Evolutionary conservation across 2,329 filamentous ascomycete species (phyloP), one percentile per base, ranked within the genome.

Genomic region (Aspergillaceae sp.): DNA sequence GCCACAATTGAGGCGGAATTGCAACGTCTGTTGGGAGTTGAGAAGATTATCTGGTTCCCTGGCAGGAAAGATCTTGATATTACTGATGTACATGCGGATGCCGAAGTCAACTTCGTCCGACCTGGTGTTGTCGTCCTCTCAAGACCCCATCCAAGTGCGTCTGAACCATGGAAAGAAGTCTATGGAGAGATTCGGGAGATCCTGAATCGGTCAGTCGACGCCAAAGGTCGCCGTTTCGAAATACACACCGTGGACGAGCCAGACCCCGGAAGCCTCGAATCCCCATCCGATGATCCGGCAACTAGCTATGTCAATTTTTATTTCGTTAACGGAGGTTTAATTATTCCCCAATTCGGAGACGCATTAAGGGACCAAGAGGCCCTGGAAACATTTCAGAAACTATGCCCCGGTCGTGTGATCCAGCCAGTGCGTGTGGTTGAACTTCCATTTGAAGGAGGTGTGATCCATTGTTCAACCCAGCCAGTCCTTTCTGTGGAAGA

Each of bases 391-490:
- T 44, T 59, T 7, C 51, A 57, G 40, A 35, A 11, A 2, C 42
- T 63, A 27, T 46, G 53, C 26, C 57, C 58, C 3, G 51, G 56
- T 5, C 49, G 59, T 5, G 50, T 52, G 30, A 45, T 61, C 6
- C 48, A 52, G 11, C 58, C 58, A 35, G 58, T 64, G 9, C 51
- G 45, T 41, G 46, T 57, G n/a, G 54, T 51, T 43, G 56, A 50
- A 11, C 52, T 63, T 30, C 56, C 59, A 7, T 46, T 60, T 10
- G 54, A 50, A 30, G 61, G 61, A 7, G 58, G 59, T 4, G 60
- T 56, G 28, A 49, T 64, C 35, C 61, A 64, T 48, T 61, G 59
- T 49, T 52, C 56, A 7, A 62, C 59, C 2, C 59, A 64, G 43
- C 59, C 59, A 30, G 51, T 59, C 30, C 5, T 32, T 32, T 32